Conservation (phyloP, 768 basidiomycete species). For the Ramaria sp. region DNA sequence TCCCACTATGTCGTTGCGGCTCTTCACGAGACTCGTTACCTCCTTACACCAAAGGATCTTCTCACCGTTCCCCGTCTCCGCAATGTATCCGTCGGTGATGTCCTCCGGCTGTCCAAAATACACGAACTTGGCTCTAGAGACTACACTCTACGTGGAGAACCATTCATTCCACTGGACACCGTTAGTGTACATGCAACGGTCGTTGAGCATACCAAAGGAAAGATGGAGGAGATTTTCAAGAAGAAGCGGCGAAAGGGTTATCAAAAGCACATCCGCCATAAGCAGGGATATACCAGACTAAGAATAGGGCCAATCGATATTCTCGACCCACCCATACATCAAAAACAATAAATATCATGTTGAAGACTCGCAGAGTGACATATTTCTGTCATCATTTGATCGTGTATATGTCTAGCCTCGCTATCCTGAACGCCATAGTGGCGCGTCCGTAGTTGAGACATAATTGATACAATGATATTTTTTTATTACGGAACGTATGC, state of each 20-base stretch:
- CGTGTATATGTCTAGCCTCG: neutral
- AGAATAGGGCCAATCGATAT: constrained; percentile 76
- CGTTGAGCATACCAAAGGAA: constrained; percentile 94
- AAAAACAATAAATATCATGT: neutral
- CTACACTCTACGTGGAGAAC: constrained; percentile 78
- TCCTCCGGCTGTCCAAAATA: constrained; percentile 72
- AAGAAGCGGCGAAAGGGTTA: constrained; percentile 99
- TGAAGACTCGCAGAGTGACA: neutral
- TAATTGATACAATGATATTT: no score
- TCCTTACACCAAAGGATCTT: constrained; percentile 82
- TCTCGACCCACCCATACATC: constrained; percentile 14
- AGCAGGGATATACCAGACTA: constrained; percentile 92
- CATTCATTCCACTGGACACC: constrained; percentile 50
- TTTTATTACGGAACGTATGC: no score
- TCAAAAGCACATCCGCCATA: constrained; percentile 85
- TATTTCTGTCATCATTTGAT: neutral
- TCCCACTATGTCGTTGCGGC: constrained; percentile 87
- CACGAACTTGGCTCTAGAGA: constrained; percentile 94
- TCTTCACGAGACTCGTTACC: constrained; percentile 78
- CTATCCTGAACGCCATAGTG: neutral
- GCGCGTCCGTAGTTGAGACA: no score
- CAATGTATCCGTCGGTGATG: constrained; percentile 76
- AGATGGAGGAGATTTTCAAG: constrained; percentile 87
- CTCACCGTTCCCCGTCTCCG: constrained; percentile 90
- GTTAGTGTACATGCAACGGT: constrained; percentile 82